Evolutionary conservation across 495 filamentous ascomycete species (phyloP).

Genomic region (Penicillium pulvis): DNA sequence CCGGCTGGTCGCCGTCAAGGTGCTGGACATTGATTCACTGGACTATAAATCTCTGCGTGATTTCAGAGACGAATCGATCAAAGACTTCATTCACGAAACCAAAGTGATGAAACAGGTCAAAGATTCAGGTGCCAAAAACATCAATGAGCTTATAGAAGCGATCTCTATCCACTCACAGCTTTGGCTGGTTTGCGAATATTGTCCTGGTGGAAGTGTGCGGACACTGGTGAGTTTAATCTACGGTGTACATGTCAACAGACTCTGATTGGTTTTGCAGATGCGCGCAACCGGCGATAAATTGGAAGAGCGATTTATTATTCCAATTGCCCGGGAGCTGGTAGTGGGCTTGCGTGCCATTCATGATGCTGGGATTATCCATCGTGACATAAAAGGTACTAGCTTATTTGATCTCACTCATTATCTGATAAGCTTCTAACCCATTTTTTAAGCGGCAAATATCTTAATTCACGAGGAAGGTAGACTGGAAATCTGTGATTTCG

Average conservation of each 20-base stretch:
- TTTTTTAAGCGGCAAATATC: constrained; percentile 74
- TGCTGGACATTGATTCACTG: constrained; percentile 88
- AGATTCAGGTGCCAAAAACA: constrained; percentile 81
- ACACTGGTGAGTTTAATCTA: constrained; percentile 62
- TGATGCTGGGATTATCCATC: constrained; percentile 89
- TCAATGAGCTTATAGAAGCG: constrained; percentile 87
- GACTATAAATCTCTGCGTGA: constrained; percentile 70
- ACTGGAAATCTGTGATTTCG: constrained; percentile 94
- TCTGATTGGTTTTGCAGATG: constrained; percentile 38
- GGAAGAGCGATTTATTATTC: constrained; percentile 87
- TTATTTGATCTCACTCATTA: background rate
- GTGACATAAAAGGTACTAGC: constrained; percentile 83
- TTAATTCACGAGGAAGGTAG: constrained; percentile 84
- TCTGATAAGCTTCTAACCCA: background rate
- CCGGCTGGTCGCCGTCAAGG: constrained; percentile 84
- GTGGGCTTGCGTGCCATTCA: constrained; percentile 85
- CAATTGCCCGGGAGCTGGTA: constrained; percentile 85
- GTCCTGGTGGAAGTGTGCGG: constrained; percentile 90
- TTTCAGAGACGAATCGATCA: constrained; percentile 77
- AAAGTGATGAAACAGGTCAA: constrained; percentile 81
- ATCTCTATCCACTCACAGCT: constrained; percentile 83
- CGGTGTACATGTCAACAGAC: background rate
- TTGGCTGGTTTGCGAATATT: constrained; percentile 97
- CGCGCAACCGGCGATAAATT: constrained; percentile 66
- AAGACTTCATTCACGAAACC: constrained; percentile 87